Evolutionary conservation across 805 yeast genomes (phyloP), one percentile per base, ranked within the genome.

Genomic region (Blastobotrys peoriensis): DNA sequence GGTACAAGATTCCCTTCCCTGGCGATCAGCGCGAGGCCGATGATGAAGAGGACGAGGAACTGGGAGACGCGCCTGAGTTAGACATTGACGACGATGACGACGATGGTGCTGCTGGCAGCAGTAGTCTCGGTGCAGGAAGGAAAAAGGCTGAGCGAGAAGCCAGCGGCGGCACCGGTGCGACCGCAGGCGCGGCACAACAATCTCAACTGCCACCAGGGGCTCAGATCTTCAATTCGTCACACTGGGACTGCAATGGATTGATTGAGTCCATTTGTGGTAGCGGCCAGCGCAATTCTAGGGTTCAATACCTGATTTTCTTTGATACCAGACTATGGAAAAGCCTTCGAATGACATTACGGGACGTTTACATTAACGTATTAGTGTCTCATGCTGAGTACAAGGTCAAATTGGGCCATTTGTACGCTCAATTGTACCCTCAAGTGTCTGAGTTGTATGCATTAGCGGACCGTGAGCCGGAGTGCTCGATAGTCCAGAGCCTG

Each of bases 381-480:
- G 78, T 86, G 15, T 76, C 86, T 10, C 79, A 79, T 55, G 61
- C 72, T 40, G 65, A 62, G 10, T 81, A 71, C 58, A 81, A 80
- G 56, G 61, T 71, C 23, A 59, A 81, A n/a, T 66, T 84, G 34
- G 80, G 83, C n/a, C 74, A 76, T 33, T 91, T 87, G 54, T 88
- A 87, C 57, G 83, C 87, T 36, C 94, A 87, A 53, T 68, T 87
- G 0, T 91, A 91, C 60, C 89, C 94, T 0, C 72, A 76, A 5
- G 64, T 86, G 13, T 78, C 84, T 1, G 86, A 86, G 50, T 69
- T 83, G 67, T 85, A 81, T 53, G 69, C 85, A 38, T 65, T 74
- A 0, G 67, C 78, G 50, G 99, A 93, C 57, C 73, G 96, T 48
- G 98, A 93, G 57, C 95, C 96, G 0, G 96, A 88, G 54, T 65